Evolutionary conservation across 2,329 filamentous ascomycete species (phyloP).

Genomic region (Periconia sp.): DNA sequence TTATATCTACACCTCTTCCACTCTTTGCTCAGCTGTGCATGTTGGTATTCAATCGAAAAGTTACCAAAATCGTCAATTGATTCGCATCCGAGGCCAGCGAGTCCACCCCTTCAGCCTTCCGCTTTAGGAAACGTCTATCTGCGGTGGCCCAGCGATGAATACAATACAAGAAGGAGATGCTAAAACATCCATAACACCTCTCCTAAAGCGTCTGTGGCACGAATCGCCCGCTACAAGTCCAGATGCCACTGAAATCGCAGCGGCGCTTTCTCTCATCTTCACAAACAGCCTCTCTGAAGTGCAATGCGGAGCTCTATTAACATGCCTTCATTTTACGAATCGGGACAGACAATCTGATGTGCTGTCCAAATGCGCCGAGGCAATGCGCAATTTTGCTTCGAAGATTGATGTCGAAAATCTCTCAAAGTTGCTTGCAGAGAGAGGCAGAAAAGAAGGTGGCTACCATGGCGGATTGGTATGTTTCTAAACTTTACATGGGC

Average conservation of each 20-base stretch:
- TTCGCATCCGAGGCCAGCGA: too few species aligned
- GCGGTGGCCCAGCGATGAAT: constrained; percentile 19
- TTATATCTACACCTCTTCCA: neutral
- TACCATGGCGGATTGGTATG: constrained; percentile 84
- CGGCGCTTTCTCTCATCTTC: constrained; percentile 90
- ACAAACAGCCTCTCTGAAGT: constrained; percentile 85
- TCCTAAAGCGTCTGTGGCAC: constrained; percentile 73
- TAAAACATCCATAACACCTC: constrained; percentile 64
- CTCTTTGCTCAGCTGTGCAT: neutral
- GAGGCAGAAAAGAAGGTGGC: constrained; percentile 66
- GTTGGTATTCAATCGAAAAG: neutral
- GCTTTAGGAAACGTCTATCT: neutral
- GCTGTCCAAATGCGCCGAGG: constrained; percentile 77
- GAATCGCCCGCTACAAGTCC: constrained; percentile 47
- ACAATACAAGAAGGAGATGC: constrained; percentile 23
- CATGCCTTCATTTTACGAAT: constrained; percentile 87
- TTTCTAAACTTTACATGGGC: neutral
- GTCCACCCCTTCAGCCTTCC: neutral
- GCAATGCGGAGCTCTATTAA: constrained; percentile 84
- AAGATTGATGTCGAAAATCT: constrained; percentile 68
- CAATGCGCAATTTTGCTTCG: constrained; percentile 80
- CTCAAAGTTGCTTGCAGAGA: constrained; percentile 60
- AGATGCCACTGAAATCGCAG: constrained; percentile 78
- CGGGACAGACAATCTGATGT: constrained; percentile 84
- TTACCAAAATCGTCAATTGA: neutral